Percentiles rank a stretch among this genome's conserved stretches.
Evolutionary conservation across 805 yeast species (phyloP).

Genomic region (Schizosaccharomyces cryophilus): DNA sequence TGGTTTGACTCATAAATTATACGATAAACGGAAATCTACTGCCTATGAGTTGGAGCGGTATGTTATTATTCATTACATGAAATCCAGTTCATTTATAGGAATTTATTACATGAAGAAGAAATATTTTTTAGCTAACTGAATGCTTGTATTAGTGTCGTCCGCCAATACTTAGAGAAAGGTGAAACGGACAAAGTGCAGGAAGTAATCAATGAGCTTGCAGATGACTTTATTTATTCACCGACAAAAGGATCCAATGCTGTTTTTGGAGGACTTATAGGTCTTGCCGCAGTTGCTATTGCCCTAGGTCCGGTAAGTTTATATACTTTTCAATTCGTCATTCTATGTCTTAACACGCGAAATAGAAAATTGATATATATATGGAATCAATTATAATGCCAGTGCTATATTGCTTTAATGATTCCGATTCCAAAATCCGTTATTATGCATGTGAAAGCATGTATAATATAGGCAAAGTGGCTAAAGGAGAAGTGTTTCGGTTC

Average conservation of each 20-base stretch:
- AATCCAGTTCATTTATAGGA: neutral
- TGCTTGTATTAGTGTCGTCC: constrained; percentile 19
- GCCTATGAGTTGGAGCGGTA: constrained; percentile 32
- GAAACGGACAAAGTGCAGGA: constrained; percentile 34
- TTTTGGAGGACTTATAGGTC: constrained; percentile 85
- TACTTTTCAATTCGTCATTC: neutral
- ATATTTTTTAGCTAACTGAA: no score
- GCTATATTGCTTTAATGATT: constrained; percentile 84
- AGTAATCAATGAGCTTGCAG: constrained; percentile 55
- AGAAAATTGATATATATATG: constrained; percentile 55
- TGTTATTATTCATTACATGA: neutral
- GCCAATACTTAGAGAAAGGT: constrained; percentile 29
- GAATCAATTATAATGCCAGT: constrained; percentile 82
- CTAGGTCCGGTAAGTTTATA: constrained; percentile 26
- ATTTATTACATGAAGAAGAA: no score
- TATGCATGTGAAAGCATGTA: constrained; percentile 91
- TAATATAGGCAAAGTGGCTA: constrained; percentile 86
- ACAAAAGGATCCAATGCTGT: constrained; percentile 23
- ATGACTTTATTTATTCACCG: constrained; percentile 62
- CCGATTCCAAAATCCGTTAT: constrained; percentile 87
- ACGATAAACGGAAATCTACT: constrained; percentile 55
- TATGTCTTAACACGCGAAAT: constrained; percentile 14
- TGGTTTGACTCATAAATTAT: constrained; percentile 48
- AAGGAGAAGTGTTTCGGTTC: constrained; percentile 74
- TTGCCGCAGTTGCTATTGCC: constrained; percentile 90